Conservation (phyloP, 202 grass and related monocot genomes). For the Setaria viridis region DNA sequence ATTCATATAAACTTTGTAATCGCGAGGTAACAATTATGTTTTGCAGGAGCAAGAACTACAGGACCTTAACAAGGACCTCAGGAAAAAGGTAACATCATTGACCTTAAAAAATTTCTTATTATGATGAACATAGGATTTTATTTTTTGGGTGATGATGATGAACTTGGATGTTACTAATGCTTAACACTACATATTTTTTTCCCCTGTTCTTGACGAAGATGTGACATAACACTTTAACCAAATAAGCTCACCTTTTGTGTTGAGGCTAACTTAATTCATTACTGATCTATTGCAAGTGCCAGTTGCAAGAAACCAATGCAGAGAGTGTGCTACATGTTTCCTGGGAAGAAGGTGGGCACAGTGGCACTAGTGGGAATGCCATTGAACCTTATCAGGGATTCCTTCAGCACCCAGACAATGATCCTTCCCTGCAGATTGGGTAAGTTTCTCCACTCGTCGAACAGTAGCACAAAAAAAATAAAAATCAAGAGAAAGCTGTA, state of each 20-base stretch:
- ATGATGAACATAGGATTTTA: background rate
- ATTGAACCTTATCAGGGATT: conserved; percentile 34
- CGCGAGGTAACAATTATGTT: background rate
- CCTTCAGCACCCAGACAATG: conserved; percentile 33
- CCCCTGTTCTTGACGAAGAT: background rate
- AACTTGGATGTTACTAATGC: background rate
- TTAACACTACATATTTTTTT: background rate
- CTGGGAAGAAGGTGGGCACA: conserved; percentile 48
- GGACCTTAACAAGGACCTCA: conserved; percentile 57
- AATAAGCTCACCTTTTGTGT: background rate
- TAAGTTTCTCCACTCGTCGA: background rate
- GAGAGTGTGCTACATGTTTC: conserved; percentile 34
- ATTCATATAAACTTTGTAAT: background rate
- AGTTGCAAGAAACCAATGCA: conserved; percentile 53
- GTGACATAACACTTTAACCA: background rate
- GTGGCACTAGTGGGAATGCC: conserved; percentile 18
- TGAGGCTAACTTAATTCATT: background rate
- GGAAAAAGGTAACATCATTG: conserved; percentile 52
- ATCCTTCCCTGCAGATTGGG: conserved; percentile 43
- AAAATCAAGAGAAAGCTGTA: background rate
- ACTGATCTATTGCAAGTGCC: conserved; percentile 19
- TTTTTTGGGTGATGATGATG: background rate
- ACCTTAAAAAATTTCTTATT: background rate
- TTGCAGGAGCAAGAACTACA: conserved; percentile 61
- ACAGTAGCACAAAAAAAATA: background rate